Evolutionary conservation across 371 early-diverging fungal genomes (phyloP), one percentile per base, ranked within the genome.

Genomic region (Mucor lusitanicus): DNA sequence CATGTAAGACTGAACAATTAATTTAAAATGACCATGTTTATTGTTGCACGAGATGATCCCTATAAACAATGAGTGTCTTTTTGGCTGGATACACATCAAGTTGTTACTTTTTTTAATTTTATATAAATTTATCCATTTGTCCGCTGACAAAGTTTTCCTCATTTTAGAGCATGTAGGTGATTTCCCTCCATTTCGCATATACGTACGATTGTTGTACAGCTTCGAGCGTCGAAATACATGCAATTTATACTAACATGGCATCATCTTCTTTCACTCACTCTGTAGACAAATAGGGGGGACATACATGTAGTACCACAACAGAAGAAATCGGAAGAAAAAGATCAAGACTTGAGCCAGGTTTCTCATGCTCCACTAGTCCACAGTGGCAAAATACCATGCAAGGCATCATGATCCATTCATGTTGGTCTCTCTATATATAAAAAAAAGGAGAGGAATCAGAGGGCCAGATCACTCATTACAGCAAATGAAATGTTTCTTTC

Each of bases 11-110:
- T 13, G 25, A 50, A 8, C 13, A 23, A 12, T 50, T 50, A 50
- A 50, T n/a, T 50, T 50, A 50, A 50, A 50, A 50, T 25, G 4
- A 32, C 42, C 40, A 59, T 59, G 25, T 40, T 59, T 59, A 17
- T 60, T 60, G 33, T 61, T 61, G 61, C 61, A 61, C 61, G 61
- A 61, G 61, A 61, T 61, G 32, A 61, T 61, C 50, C 48, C 33
- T 40, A 23, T n/a, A 11, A 42, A 42, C 7, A 27, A 46, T 27
- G 23, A 61, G 32, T 27, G 42, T 32, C 33, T n/a, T 57, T 37
- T 8, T 11, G 13, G 37, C 15, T 37, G 37, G 1, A 37, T 37
- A 13, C 37, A 12, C 15, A 37, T 33, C 33, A 6, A 37, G 37
- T 37, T 44, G 44, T 44, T 44, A 44, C 44, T 44, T 44, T 50